A percentile compares a stretch with the other conserved stretches of the same genome.
Evolutionary conservation across 2,329 filamentous ascomycete species (phyloP).

Genomic region (Penicillium aurantiogriseum): DNA sequence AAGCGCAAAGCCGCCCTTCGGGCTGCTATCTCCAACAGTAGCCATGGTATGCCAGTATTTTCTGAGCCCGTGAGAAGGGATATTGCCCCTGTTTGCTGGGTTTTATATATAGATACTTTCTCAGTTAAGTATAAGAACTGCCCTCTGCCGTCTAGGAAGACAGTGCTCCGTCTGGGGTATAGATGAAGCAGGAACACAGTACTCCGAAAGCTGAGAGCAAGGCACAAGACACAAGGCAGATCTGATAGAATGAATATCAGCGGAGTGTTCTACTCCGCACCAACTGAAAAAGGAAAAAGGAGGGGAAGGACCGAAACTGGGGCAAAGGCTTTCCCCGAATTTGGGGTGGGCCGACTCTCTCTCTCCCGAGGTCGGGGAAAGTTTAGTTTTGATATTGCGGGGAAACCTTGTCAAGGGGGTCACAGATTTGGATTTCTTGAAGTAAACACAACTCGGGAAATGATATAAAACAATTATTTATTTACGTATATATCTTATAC

Average conservation of each 20-base stretch:
- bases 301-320: not conserved
- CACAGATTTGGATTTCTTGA: not conserved
- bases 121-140: not conserved
- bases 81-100: not conserved
- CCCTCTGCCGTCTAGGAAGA: conserved; percentile 10
- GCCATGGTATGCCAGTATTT: conserved; percentile 17
- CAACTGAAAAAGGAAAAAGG: not conserved
- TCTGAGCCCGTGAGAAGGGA: not conserved
- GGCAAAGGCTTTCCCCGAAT: not conserved
- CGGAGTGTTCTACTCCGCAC: conserved; percentile 20
- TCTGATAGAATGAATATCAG: not conserved
- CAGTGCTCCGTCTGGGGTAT: conserved; percentile 20
- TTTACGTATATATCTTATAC: not conserved
- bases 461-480: not conserved
- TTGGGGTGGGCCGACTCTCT: not conserved
- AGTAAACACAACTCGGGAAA: not conserved
- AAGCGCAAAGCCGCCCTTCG: conserved; percentile 27
- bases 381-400: conserved; percentile 4
- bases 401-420: not conserved
- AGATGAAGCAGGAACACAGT: conserved; percentile 2
- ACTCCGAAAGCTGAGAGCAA: not conserved
- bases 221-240: not conserved
- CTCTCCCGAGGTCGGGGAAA: not conserved
- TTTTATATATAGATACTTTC: conserved; percentile 6
- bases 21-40: conserved; percentile 11